These are phyloP conservation scores for Lophiostoma macrostomum DNA, from an alignment of 495 filamentous ascomycete species.

Conservation along the genomic window DNA sequence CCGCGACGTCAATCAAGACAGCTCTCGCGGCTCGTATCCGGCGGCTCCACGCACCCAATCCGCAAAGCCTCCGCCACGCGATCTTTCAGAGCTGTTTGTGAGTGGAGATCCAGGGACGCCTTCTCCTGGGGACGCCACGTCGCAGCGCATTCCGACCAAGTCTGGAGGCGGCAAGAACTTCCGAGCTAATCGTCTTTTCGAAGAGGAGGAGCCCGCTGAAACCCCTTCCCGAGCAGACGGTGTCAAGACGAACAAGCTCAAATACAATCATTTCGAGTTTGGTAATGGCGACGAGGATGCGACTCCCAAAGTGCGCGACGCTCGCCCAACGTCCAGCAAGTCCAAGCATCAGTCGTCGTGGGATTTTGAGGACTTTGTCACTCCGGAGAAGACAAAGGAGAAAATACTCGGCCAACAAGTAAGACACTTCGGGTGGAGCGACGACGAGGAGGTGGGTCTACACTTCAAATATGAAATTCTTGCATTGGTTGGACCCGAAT, in stretches of 20 bases:
- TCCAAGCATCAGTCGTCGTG: conserved; percentile 68
- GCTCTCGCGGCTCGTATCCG: conserved; percentile 43
- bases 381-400: conserved; percentile 65
- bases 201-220: conserved; percentile 47
- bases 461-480: conserved; percentile 19
- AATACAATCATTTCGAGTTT: conserved; percentile 86
- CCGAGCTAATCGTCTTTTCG: conserved; percentile 65
- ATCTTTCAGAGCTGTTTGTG: conserved; percentile 63
- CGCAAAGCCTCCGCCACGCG: conserved; percentile 60
- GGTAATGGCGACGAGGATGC: conserved; percentile 50
- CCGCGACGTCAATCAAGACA: conserved; percentile 52
- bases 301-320: conserved; percentile 38
- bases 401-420: conserved; percentile 52
- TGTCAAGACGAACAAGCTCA: conserved; percentile 65
- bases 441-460: conserved; percentile 52
- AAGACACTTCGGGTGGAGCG: conserved; percentile 71
- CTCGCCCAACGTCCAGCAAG: conserved; percentile 44
- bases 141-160: conserved; percentile 57
- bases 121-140: conserved; percentile 30
- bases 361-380: conserved; percentile 82
- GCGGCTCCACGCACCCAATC: conserved; percentile 55
- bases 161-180: conserved; percentile 67
- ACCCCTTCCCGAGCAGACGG: conserved; percentile 46
- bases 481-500: background rate
- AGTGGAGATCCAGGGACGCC: conserved; percentile 39